Percentiles rank a stretch among this genome's conserved stretches.
These are phyloP conservation scores for Debaryomyces subglobosus DNA, from an alignment of 1,139 yeast species.

Conservation along the genomic window DNA sequence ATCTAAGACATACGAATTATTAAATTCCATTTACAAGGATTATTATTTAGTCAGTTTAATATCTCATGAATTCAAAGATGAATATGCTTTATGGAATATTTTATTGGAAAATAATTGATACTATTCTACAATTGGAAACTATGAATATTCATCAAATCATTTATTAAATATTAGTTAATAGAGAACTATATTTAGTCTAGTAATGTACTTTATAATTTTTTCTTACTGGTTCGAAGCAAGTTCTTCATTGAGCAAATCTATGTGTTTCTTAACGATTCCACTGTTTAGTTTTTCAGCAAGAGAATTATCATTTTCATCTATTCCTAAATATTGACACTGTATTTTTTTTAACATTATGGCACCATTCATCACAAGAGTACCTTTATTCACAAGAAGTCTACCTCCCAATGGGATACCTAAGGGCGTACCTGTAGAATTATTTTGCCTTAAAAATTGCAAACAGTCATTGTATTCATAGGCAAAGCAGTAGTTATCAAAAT, in stretches of 20 bases:
- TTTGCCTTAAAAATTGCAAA: constrained; percentile 34
- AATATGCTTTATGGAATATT: constrained; percentile 76
- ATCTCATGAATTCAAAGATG: constrained; percentile 80
- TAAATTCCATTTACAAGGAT: constrained; percentile 60
- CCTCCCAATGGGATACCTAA: constrained; percentile 46
- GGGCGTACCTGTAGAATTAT: constrained; percentile 26
- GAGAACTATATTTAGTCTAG: background rate
- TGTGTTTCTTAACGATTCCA: constrained; percentile 39
- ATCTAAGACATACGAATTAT: constrained; percentile 58
- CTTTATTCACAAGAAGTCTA: constrained; percentile 32
- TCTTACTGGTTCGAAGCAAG: constrained; percentile 11
- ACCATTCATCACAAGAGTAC: constrained; percentile 39
- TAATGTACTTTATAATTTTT: constrained; percentile 6
- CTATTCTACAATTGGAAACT: background rate
- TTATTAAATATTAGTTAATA: background rate
- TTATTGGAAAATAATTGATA: constrained; percentile 38
- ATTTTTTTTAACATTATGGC: constrained; percentile 32
- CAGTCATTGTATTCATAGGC: constrained; percentile 44
- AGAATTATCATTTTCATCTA: constrained; percentile 25
- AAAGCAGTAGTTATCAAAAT: constrained; percentile 34
- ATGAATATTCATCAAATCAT: background rate
- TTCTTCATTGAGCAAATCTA: constrained; percentile 31
- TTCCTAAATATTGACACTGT: constrained; percentile 39
- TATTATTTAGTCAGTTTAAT: constrained; percentile 81
- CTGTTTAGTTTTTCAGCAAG: constrained; percentile 33